Percentiles rank a stretch among this genome's conserved stretches.
Conservation (phyloP, 2,329 filamentous ascomycete species). For the Fusarium temperatum region DNA sequence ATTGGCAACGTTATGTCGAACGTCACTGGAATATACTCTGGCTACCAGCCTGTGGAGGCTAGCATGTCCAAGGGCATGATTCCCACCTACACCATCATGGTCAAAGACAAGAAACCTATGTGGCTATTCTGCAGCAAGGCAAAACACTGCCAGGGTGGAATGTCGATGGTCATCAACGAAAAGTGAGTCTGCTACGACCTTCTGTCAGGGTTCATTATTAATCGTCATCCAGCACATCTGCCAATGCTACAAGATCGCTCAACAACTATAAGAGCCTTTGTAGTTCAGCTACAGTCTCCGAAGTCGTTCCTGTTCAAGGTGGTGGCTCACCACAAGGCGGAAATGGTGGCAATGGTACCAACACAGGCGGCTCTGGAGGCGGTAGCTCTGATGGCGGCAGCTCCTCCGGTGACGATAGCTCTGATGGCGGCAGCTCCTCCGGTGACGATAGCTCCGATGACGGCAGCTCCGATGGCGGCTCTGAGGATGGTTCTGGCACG, state of each 20-base stretch:
- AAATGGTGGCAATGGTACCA: slow-evolving; percentile 22
- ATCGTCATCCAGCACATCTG: slow-evolving; percentile 50
- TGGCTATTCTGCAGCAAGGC: slow-evolving; percentile 83
- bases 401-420: neutral
- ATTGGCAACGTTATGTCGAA: slow-evolving; percentile 62
- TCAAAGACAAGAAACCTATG: slow-evolving; percentile 75
- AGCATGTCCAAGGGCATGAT: slow-evolving; percentile 58
- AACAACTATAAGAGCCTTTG: slow-evolving; percentile 57
- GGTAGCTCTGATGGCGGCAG: neutral
- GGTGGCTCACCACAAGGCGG: slow-evolving; percentile 29
- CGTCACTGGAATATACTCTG: slow-evolving; percentile 70
- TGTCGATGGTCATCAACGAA: slow-evolving; percentile 81
- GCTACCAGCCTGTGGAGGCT: slow-evolving; percentile 71
- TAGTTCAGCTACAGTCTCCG: slow-evolving; percentile 41
- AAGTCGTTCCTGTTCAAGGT: slow-evolving; percentile 37
- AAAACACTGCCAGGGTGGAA: slow-evolving; percentile 78
- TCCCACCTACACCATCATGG: slow-evolving; percentile 75
- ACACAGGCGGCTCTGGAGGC: neutral
- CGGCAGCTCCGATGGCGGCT: neutral
- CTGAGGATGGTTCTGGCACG: slow-evolving; percentile 2
- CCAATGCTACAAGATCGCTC: slow-evolving; percentile 63
- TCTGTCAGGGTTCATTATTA: neutral
- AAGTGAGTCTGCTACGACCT: slow-evolving; percentile 59
- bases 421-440: neutral
- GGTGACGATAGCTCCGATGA: neutral